These are phyloP conservation scores for Papiliotrema flavescens DNA, from an alignment of 1,284 basidiomycete genomes.

Conservation along the genomic window DNA sequence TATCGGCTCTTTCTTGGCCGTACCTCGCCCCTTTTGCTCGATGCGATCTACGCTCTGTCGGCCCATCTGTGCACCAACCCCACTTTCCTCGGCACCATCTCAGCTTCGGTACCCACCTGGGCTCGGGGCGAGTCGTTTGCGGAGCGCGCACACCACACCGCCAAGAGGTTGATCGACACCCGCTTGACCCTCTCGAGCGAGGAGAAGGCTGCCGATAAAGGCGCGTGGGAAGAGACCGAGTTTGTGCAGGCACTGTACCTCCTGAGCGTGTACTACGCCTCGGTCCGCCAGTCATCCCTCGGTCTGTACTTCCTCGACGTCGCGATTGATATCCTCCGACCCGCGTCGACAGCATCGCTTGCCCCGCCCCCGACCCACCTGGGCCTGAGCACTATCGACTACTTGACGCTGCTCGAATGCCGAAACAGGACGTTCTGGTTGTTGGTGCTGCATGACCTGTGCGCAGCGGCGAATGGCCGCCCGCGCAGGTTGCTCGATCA, in stretches of 20 bases:
- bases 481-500: slow-evolving; percentile 32
- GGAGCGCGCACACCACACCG: slow-evolving; percentile 34
- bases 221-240: slow-evolving; percentile 49
- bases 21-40: slow-evolving; percentile 47
- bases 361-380: slow-evolving; percentile 23
- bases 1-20: slow-evolving; percentile 48
- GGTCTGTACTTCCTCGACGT: slow-evolving; percentile 47
- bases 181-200: slow-evolving; percentile 31
- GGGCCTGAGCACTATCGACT: slow-evolving; percentile 28
- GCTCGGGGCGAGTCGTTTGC: slow-evolving; percentile 42
- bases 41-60: slow-evolving; percentile 49
- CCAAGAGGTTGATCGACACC: slow-evolving; percentile 33
- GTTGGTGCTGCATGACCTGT: slow-evolving; percentile 45
- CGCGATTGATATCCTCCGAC: slow-evolving; percentile 36
- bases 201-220: slow-evolving; percentile 24
- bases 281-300: slow-evolving; percentile 40
- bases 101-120: slow-evolving; percentile 29
- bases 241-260: slow-evolving; percentile 46
- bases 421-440: slow-evolving; percentile 47
- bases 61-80: slow-evolving; percentile 46
- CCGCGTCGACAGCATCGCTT: slow-evolving; percentile 17
- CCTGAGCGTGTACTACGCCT: slow-evolving; percentile 47
- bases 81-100: slow-evolving; percentile 25
- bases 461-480: slow-evolving; percentile 37
- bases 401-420: slow-evolving; percentile 38